phyloP scores from a whole-genome alignment of 179 eudicot genomes.

The Beta macrorhiza region DNA sequence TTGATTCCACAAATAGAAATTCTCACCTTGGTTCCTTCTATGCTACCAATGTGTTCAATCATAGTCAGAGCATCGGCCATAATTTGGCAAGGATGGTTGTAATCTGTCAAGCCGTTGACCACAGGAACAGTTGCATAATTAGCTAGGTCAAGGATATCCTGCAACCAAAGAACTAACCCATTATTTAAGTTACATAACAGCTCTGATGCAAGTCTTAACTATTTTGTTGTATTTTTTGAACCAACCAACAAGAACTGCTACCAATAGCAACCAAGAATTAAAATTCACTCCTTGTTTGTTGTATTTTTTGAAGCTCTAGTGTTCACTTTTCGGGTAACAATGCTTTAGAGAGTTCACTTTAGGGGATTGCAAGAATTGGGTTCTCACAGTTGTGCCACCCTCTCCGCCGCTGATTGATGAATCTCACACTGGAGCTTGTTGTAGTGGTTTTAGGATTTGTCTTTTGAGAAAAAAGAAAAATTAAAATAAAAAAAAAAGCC shows the following conservation, averaged over 20 bases:
- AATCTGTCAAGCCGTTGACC: slow-evolving; percentile 90
- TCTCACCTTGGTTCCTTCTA: slow-evolving; percentile 91
- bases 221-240: too few relatives aligned
- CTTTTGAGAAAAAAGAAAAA: too few relatives aligned
- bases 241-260: too few relatives aligned
- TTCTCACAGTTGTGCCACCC: not conserved
- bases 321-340: not conserved
- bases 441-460: not conserved
- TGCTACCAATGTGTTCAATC: slow-evolving; percentile 79
- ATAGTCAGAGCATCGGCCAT: slow-evolving; percentile 99
- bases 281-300: too few relatives aligned
- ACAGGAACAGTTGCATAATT: slow-evolving; percentile 79
- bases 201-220: too few relatives aligned
- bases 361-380: not conserved
- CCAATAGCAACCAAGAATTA: too few relatives aligned
- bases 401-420: not conserved
- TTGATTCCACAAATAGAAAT: not conserved
- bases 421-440: not conserved
- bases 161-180: too few relatives aligned
- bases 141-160: slow-evolving; percentile 31
- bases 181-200: too few relatives aligned
- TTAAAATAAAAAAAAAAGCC: too few relatives aligned
- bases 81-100: slow-evolving; percentile 95
- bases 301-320: not conserved
- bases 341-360: not conserved